phyloP scores from a whole-genome alignment of 73 alveolate genomes.

The Paramecium biaurelia region DNA sequence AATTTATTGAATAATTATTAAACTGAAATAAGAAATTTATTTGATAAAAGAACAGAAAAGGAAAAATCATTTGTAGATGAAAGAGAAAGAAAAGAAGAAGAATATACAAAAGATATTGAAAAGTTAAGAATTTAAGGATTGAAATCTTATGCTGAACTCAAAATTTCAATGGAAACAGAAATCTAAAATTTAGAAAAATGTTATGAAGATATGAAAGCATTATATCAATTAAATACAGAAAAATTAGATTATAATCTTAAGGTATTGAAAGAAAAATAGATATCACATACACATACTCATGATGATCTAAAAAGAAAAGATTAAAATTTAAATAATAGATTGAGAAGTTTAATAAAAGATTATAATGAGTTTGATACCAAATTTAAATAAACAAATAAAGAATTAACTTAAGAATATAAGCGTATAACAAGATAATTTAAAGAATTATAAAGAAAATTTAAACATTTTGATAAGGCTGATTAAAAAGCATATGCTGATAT shows the following conservation, averaged over 20 bases:
- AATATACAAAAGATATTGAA: conserved; percentile 77
- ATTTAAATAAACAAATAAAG: conserved; percentile 71
- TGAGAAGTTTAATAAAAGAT: conserved; percentile 69
- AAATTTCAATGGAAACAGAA: conserved; percentile 83
- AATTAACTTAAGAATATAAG: conserved; percentile 79
- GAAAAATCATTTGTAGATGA: conserved; percentile 74
- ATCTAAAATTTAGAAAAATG: conserved; percentile 79
- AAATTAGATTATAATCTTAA: conserved; percentile 82
- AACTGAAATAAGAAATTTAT: conserved; percentile 73
- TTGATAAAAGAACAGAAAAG: conserved; percentile 74
- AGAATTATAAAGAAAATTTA: conserved; percentile 77
- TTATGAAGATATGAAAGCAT: conserved; percentile 91
- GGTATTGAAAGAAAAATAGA: conserved; percentile 78
- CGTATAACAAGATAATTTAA: conserved; percentile 82
- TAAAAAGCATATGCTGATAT: conserved; percentile 81
- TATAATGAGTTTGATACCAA: conserved; percentile 67
- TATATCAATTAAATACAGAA: conserved; percentile 78
- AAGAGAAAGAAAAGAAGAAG: conserved; percentile 79
- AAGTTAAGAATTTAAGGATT: conserved; percentile 80
- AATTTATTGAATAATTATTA: conserved; percentile 67
- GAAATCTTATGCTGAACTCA: conserved; percentile 77
- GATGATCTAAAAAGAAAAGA: conserved; percentile 70
- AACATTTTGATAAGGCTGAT: conserved; percentile 76
- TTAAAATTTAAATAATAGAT: conserved; percentile 70
- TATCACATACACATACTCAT: conserved; percentile 71